These are phyloP conservation scores for Neoscytalidium dimidiatum DNA, from an alignment of 2,329 filamentous ascomycete species.

Conservation along the genomic window DNA sequence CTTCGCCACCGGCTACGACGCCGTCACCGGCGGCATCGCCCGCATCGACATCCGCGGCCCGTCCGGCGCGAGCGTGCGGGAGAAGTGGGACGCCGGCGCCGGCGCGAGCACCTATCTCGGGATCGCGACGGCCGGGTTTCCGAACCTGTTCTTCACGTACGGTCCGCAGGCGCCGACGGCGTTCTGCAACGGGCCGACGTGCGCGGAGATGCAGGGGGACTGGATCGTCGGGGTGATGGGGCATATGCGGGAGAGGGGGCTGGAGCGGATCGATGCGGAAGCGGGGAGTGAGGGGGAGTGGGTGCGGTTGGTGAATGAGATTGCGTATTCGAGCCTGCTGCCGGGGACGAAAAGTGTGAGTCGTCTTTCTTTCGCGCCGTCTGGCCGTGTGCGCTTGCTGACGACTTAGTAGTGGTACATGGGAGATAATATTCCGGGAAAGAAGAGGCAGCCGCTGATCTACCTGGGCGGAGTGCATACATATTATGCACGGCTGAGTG, in stretches of 20 bases:
- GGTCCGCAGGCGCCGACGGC: constrained; percentile 57
- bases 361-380: neutral
- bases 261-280: constrained; percentile 56
- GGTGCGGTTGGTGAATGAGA: constrained; percentile 52
- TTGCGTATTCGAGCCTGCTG: constrained; percentile 52
- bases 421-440: constrained; percentile 58
- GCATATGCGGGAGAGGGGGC: constrained; percentile 48
- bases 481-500: constrained; percentile 27
- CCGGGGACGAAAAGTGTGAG: constrained; percentile 46
- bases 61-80: constrained; percentile 25
- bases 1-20: constrained; percentile 46
- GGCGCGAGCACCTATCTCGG: constrained; percentile 40
- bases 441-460: constrained; percentile 54
- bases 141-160: constrained; percentile 51
- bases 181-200: constrained; percentile 58
- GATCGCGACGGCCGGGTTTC: constrained; percentile 41
- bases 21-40: constrained; percentile 37
- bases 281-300: constrained; percentile 49
- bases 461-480: constrained; percentile 42
- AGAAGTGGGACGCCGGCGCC: constrained; percentile 17
- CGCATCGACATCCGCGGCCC: constrained; percentile 38
- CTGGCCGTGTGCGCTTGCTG: neutral
- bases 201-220: constrained; percentile 57
- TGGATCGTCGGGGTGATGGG: constrained; percentile 57
- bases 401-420: constrained; percentile 49